A percentile compares a stretch with the other conserved stretches of the same genome.
These are phyloP conservation scores for Aureobasidium sp. DNA, from an alignment of 2,329 filamentous ascomycete species.

Conservation along the genomic window DNA sequence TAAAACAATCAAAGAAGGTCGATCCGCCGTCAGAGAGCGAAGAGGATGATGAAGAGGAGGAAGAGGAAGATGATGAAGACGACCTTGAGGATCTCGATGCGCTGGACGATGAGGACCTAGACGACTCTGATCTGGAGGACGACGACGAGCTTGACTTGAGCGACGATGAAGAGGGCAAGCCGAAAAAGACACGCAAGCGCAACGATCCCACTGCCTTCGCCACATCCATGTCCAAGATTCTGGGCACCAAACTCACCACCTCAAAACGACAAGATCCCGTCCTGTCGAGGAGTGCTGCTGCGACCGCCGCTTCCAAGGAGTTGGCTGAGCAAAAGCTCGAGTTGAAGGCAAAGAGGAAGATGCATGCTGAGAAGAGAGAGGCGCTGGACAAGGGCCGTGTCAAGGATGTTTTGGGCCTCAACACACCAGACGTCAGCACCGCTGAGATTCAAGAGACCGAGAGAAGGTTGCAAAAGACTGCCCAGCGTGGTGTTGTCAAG, in stretches of 20 bases:
- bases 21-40: conserved; percentile 13
- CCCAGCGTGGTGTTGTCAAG: conserved; percentile 88
- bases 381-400: conserved; percentile 81
- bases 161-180: conserved; percentile 19
- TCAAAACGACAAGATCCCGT: conserved; percentile 82
- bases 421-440: conserved; percentile 39
- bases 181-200: conserved; percentile 60
- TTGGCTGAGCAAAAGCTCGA: conserved; percentile 72
- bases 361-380: conserved; percentile 71
- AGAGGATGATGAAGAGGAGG: conserved; percentile 21
- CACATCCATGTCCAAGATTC: conserved; percentile 86
- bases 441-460: conserved; percentile 59
- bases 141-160: conserved; percentile 32
- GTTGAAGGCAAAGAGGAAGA: conserved; percentile 65
- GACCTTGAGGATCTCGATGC: conserved; percentile 28
- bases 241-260: conserved; percentile 77
- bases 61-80: conserved; percentile 19
- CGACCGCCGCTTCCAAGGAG: conserved; percentile 62
- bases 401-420: conserved; percentile 68
- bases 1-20: conserved; percentile 7
- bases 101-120: conserved; percentile 28
- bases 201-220: conserved; percentile 90
- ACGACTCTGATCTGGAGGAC: conserved; percentile 18
- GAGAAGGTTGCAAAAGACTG: conserved; percentile 73
- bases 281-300: conserved; percentile 71